Evolutionary conservation across 306 rosid genomes (phyloP).

Genomic region (Biancaea sappan): DNA sequence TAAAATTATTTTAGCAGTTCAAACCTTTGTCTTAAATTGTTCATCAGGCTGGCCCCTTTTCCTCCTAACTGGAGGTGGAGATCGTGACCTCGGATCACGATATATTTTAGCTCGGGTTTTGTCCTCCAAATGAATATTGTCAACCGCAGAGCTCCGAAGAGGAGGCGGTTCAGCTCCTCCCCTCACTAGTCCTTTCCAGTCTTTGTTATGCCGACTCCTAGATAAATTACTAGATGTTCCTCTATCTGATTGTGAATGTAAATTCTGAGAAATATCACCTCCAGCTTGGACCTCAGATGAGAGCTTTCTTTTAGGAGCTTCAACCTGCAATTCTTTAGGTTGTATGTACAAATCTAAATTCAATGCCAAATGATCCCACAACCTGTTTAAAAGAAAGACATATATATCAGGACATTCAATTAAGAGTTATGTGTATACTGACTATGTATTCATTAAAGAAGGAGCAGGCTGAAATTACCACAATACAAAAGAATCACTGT

Average conservation of each 20-base stretch:
- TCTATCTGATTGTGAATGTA: slow-evolving; percentile 59
- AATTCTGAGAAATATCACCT: slow-evolving; percentile 42
- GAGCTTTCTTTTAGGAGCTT: slow-evolving; percentile 50
- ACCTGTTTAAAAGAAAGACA: slow-evolving; percentile 53
- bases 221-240: slow-evolving; percentile 50
- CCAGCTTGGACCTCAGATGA: slow-evolving; percentile 45
- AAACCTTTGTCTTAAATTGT: slow-evolving; percentile 62
- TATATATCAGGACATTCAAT: slow-evolving; percentile 18
- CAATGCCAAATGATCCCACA: slow-evolving; percentile 90
- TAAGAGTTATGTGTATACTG: neutral
- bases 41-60: slow-evolving; percentile 78
- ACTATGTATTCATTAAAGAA: slow-evolving; percentile 8
- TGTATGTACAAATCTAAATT: slow-evolving; percentile 61
- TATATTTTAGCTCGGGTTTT: slow-evolving; percentile 39
- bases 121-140: slow-evolving; percentile 43
- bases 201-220: slow-evolving; percentile 69
- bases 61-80: slow-evolving; percentile 54
- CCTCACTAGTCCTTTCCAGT: slow-evolving; percentile 77
- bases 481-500: slow-evolving; percentile 82
- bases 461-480: slow-evolving; percentile 62
- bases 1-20: slow-evolving; percentile 14
- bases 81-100: slow-evolving; percentile 52
- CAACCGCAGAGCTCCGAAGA: slow-evolving; percentile 60
- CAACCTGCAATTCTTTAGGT: slow-evolving; percentile 51
- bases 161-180: slow-evolving; percentile 68